Evolutionary conservation across 2,329 filamentous ascomycete genomes (phyloP).

Genomic region (Chaetomium globosum): DNA sequence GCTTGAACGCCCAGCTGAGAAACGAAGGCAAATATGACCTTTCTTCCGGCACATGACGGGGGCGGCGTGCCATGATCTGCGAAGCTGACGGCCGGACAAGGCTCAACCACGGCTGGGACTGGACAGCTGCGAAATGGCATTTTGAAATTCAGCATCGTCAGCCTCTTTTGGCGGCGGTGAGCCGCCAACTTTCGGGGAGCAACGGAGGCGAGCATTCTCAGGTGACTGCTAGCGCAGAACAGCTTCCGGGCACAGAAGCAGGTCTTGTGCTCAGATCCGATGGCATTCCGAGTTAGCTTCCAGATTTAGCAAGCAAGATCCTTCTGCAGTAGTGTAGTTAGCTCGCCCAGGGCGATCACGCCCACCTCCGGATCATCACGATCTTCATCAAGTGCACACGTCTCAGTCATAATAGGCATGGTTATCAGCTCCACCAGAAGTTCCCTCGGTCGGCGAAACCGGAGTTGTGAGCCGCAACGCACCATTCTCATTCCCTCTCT

Average conservation of each 20-base stretch:
- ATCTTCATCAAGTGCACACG: conserved; percentile 8
- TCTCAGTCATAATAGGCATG: not conserved
- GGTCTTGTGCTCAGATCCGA: conserved; percentile 17
- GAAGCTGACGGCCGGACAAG: not conserved
- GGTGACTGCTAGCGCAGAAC: conserved; percentile 13
- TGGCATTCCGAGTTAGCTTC: conserved; percentile 11
- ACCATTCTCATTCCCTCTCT: not conserved
- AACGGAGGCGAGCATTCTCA: conserved; percentile 13
- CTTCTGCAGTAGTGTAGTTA: conserved; percentile 11
- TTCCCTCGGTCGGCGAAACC: conserved; percentile 2
- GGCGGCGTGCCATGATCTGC: conserved; percentile 20
- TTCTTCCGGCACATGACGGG: conserved; percentile 31
- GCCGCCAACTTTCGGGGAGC: conserved; percentile 14
- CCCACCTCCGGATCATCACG: conserved; percentile 18
- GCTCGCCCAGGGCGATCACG: conserved; percentile 1
- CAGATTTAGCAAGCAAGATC: conserved; percentile 22
- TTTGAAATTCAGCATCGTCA: conserved; percentile 9
- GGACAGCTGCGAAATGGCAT: not conserved
- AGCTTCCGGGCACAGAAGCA: conserved; percentile 12
- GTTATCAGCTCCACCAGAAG: conserved; percentile 7
- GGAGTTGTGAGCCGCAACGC: conserved; percentile 13
- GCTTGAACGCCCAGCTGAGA: conserved; percentile 23
- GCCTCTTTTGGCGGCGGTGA: conserved; percentile 22
- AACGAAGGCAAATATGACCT: conserved; percentile 26
- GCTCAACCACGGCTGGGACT: not conserved